These are phyloP conservation scores for Cystobasidium ongulense DNA, from an alignment of 768 basidiomycete species.

Conservation along the genomic window DNA sequence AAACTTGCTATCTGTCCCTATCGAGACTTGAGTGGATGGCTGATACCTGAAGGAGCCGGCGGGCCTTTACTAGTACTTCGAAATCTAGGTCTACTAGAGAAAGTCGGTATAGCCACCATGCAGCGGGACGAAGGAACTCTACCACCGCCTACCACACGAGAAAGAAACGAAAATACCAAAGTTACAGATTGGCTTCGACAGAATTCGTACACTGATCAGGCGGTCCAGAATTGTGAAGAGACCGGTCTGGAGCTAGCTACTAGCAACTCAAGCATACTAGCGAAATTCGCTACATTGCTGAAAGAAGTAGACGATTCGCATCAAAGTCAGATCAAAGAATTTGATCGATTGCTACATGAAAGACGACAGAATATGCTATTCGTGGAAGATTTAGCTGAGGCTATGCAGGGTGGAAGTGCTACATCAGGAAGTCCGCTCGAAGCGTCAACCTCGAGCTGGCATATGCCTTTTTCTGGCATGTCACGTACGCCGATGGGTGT, in stretches of 20 bases:
- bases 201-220: neutral
- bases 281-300: slow-evolving; percentile 54
- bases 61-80: neutral
- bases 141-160: neutral
- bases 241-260: slow-evolving; percentile 49
- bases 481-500: neutral
- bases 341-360: slow-evolving; percentile 75
- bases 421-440: neutral
- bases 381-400: slow-evolving; percentile 84
- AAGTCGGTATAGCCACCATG: neutral
- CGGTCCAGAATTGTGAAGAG: slow-evolving; percentile 12
- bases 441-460: neutral
- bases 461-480: neutral
- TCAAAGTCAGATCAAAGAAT: slow-evolving; percentile 62
- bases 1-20: slow-evolving; percentile 75
- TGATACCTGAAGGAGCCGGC: slow-evolving; percentile 53
- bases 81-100: neutral
- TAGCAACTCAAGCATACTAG: slow-evolving; percentile 68
- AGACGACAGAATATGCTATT: slow-evolving; percentile 81
- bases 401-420: slow-evolving; percentile 50
- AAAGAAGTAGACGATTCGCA: slow-evolving; percentile 46
- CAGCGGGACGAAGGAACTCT: neutral
- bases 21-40: slow-evolving; percentile 78
- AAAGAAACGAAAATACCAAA: neutral
- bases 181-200: neutral